Base-by-base conservation (phyloP, 441 rosid species). In the Gossypium davidsonii region DNA sequence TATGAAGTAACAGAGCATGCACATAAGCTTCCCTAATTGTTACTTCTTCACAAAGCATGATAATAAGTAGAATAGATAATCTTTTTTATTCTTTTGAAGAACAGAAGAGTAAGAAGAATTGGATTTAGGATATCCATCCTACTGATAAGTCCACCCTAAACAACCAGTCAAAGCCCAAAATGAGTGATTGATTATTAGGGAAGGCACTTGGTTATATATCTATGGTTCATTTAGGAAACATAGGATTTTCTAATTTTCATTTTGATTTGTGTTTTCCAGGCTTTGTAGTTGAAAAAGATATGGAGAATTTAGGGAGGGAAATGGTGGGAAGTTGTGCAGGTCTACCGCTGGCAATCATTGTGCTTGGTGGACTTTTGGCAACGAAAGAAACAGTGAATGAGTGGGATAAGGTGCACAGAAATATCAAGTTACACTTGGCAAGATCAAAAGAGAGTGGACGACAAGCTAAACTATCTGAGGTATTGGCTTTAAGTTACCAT, bases 331-430 rank as follows among this genome's bases (percentile, higher is more conserved):
- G 62, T 34, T 74, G 79, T 51, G 79, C 76, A 14, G 79, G 79
- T 72, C 53, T 81, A 73, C 81, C 83, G 1, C 65, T 75, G 39
- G 81, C 83, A 6, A 52, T 78, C 15, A 28, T 70, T 25, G 83
- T 69, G 69, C 79, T 78, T n/a, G 77, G 80, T 15, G 79, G 83
- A 25, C 71, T 80, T 64, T 23, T 80, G 70, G 78, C 79, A 6
- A 70, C 73, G 51, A 75, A 68, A 53, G 76, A 73, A 42, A 73
- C 70, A 39, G 4, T 14, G 55, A 52, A 63, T 18, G 76, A 73
- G 26, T 73, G 76, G 76, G 76, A 73, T 37, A 64, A 51, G 76
- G 76, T 63, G 70, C 70, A 73, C 63, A 63, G 71, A 52, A 64
- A 73, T 52, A 73, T 73, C 60, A 73, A 39, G 53, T 37, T 70